These are phyloP conservation scores for Globisporangium viniferum DNA, from an alignment of 352 stramenopile genomes.

Conservation along the genomic window DNA sequence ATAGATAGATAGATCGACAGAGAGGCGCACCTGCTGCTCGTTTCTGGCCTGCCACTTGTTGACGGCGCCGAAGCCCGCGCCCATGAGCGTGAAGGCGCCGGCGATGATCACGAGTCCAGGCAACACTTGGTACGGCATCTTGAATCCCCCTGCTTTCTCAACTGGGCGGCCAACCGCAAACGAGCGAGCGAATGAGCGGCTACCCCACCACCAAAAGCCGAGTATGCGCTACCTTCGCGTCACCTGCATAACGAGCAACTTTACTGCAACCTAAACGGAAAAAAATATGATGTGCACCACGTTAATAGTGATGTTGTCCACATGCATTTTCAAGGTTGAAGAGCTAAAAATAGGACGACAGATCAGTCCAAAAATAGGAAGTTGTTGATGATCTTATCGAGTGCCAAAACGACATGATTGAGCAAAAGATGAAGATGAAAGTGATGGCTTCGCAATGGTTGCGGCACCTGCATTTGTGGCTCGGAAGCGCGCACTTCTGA, in stretches of 20 bases:
- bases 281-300: background rate
- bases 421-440: too few relatives aligned
- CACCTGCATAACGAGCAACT: background rate
- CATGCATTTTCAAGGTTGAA: too few relatives aligned
- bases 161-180: too few relatives aligned
- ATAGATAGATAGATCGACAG: too few relatives aligned
- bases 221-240: background rate
- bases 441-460: too few relatives aligned
- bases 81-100: conserved; percentile 76
- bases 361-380: background rate
- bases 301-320: too few relatives aligned
- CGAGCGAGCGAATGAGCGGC: background rate
- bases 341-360: background rate
- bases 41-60: conserved; percentile 73
- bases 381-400: background rate
- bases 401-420: background rate
- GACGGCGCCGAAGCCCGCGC: conserved; percentile 60
- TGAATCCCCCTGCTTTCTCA: conserved; percentile 12
- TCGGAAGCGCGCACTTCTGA: background rate
- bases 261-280: background rate
- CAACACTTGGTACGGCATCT: conserved; percentile 86
- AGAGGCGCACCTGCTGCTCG: conserved; percentile 62
- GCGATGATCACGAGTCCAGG: conserved; percentile 76
- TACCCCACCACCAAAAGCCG: conserved; percentile 18
- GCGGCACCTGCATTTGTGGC: background rate